Conservation (phyloP, 768 basidiomycete species). For the Tephrocybe sp. region DNA sequence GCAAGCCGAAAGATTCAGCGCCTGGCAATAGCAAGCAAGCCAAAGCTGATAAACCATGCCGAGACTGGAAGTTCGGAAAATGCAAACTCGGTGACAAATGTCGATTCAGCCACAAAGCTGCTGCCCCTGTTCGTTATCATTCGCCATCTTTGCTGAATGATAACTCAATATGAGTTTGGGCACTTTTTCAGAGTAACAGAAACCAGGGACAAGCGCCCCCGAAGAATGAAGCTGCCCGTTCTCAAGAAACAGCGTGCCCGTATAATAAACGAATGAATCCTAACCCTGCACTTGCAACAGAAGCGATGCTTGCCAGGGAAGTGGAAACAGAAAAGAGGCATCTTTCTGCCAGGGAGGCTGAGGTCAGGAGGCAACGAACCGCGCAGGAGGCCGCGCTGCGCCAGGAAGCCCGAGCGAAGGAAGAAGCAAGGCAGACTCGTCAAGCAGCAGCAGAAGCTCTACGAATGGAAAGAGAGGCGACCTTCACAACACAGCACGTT, state of each 20-base stretch:
- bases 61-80: constrained; percentile 2
- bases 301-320: neutral
- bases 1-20: neutral
- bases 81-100: constrained; percentile 8
- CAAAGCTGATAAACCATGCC: neutral
- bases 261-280: too few species aligned
- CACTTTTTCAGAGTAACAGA: too few species aligned
- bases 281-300: neutral
- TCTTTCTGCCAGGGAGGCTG: neutral
- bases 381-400: constrained; percentile 5
- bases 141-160: too few species aligned
- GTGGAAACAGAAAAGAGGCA: neutral
- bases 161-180: too few species aligned
- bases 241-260: too few species aligned
- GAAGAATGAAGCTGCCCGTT: constrained; percentile 13
- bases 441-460: constrained; percentile 11
- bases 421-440: constrained; percentile 6
- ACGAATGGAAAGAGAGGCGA: constrained; percentile 36
- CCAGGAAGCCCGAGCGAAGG: constrained; percentile 7
- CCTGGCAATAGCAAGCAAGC: neutral
- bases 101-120: constrained; percentile 5
- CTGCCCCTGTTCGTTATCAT: neutral
- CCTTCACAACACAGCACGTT: constrained; percentile 39
- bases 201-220: neutral
- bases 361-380: neutral